Conservation (phyloP, 148 eudicot genomes). For the Dysphania ambrosioides region DNA sequence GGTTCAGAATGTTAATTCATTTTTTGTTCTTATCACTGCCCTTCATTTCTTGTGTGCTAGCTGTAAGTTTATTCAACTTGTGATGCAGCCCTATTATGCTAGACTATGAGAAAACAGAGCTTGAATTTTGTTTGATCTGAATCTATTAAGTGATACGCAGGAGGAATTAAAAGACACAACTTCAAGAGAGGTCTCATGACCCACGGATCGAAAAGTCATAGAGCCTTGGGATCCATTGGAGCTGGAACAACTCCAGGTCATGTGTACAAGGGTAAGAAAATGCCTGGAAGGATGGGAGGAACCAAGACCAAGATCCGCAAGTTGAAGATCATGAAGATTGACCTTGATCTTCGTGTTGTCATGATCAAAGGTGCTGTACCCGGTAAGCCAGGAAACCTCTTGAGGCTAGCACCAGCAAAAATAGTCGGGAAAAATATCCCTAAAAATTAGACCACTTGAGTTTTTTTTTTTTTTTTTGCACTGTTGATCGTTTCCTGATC, state of each 20-base stretch:
- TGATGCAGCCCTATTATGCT: neutral
- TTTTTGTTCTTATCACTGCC: neutral
- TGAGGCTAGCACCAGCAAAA: slow-evolving; percentile 87
- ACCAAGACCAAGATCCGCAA: slow-evolving; percentile 77
- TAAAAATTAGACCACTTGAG: slow-evolving; percentile 43
- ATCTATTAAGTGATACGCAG: slow-evolving; percentile 31
- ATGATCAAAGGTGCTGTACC: slow-evolving; percentile 95
- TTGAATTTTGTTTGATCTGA: neutral
- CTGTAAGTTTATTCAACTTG: neutral
- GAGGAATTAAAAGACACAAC: slow-evolving; percentile 91
- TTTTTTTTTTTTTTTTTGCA: neutral
- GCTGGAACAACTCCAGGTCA: slow-evolving; percentile 98
- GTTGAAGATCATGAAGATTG: slow-evolving; percentile 79
- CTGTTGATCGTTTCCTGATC: slow-evolving; percentile 18
- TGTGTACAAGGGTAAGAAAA: slow-evolving; percentile 89
- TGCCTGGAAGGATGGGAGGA: slow-evolving; percentile 99
- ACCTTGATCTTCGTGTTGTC: slow-evolving; percentile 67
- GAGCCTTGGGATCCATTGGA: slow-evolving; percentile 90
- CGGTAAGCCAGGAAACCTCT: slow-evolving; percentile 96
- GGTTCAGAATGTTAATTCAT: too few relatives aligned
- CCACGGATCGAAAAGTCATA: slow-evolving; percentile 95
- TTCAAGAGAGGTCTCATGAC: slow-evolving; percentile 95
- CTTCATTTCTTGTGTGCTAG: neutral
- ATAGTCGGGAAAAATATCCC: slow-evolving; percentile 94
- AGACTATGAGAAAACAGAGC: neutral